Evolutionary conservation across 1,284 basidiomycete genomes (phyloP).

Genomic region (Takashimella tepidaria): DNA sequence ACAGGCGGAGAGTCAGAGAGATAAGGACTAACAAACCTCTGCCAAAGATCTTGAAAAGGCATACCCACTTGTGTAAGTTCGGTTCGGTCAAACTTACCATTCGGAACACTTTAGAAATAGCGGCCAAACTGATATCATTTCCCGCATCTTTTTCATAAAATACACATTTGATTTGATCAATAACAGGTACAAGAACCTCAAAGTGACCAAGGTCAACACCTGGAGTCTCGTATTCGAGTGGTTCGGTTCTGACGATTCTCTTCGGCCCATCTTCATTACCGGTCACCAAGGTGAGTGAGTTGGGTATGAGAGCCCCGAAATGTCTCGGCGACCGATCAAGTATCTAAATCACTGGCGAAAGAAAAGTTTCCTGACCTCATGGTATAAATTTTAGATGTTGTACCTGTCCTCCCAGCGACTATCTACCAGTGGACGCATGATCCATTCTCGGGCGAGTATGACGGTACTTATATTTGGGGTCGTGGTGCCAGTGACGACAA

Average conservation of each 20-base stretch:
- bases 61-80: slow-evolving; percentile 23
- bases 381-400: slow-evolving; percentile 50
- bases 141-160: too few species aligned
- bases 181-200: slow-evolving; percentile 52
- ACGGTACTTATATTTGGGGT: slow-evolving; percentile 19
- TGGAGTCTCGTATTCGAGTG: slow-evolving; percentile 51
- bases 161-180: slow-evolving; percentile 44
- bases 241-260: background rate
- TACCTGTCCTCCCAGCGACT: slow-evolving; percentile 56
- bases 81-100: too few species aligned
- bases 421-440: slow-evolving; percentile 56
- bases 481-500: slow-evolving; percentile 15
- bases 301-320: too few species aligned
- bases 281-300: slow-evolving; percentile 50
- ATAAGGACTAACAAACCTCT: too few species aligned
- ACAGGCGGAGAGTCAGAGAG: too few species aligned
- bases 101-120: too few species aligned
- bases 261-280: background rate
- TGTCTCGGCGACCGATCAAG: background rate
- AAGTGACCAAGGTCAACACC: slow-evolving; percentile 57
- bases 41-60: slow-evolving; percentile 14
- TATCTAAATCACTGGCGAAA: background rate
- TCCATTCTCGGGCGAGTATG: slow-evolving; percentile 25
- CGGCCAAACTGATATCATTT: too few species aligned
- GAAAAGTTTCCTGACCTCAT: slow-evolving; percentile 1